These are phyloP conservation scores for Smittium culicis DNA, from an alignment of 371 early-diverging fungal species.

Conservation along the genomic window DNA sequence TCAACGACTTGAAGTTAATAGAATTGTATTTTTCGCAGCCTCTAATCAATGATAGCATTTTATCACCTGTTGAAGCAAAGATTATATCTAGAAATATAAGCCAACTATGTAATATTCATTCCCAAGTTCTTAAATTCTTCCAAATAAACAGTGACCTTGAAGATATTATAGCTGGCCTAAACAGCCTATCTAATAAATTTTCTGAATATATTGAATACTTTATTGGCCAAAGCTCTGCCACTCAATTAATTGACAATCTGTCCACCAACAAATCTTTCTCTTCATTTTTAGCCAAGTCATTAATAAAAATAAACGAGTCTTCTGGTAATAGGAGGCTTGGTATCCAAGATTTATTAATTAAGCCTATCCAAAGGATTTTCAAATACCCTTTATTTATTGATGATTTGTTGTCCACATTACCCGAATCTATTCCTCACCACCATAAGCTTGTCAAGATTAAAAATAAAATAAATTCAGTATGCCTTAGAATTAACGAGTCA, in stretches of 20 bases:
- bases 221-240: background rate
- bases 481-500: slow-evolving; percentile 6
- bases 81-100: slow-evolving; percentile 7
- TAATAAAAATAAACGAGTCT: background rate
- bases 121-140: background rate
- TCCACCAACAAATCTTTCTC: background rate
- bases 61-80: background rate
- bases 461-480: background rate
- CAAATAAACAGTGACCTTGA: background rate
- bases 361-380: slow-evolving; percentile 93
- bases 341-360: slow-evolving; percentile 80
- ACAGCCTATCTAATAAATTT: background rate
- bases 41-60: background rate
- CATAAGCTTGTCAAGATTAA: slow-evolving; percentile 45
- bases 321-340: slow-evolving; percentile 24
- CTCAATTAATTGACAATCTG: background rate
- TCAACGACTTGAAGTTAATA: background rate
- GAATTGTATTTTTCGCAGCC: slow-evolving; percentile 1
- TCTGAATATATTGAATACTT: slow-evolving; percentile 8
- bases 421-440: slow-evolving; percentile 46
- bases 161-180: background rate
- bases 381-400: slow-evolving; percentile 74
- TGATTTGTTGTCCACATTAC: slow-evolving; percentile 65
- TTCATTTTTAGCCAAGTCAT: background rate
- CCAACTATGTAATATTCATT: background rate